A percentile compares a stretch with the other conserved stretches of the same genome.
phyloP scores from a whole-genome alignment of 2,329 filamentous ascomycete genomes.

The Botrytis pseudocinerea region DNA sequence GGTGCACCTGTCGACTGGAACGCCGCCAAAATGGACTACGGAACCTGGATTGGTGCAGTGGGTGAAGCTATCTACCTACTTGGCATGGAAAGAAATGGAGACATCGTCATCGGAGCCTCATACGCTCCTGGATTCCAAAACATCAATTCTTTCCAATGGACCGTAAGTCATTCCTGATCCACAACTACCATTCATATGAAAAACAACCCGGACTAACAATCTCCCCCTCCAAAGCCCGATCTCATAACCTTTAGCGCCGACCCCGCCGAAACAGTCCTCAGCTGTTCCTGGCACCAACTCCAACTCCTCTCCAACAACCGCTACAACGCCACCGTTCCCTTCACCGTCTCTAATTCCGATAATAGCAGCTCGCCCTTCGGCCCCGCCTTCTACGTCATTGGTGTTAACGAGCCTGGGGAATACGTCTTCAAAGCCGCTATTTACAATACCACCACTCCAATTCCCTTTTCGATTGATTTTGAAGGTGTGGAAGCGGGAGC shows the following conservation, averaged over 20 bases:
- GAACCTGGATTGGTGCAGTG: constrained; percentile 36
- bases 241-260: constrained; percentile 42
- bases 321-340: constrained; percentile 19
- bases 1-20: constrained; percentile 20
- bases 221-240: constrained; percentile 30
- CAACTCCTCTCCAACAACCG: constrained; percentile 22
- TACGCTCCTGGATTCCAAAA: constrained; percentile 40
- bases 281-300: constrained; percentile 40
- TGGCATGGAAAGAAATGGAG: constrained; percentile 35
- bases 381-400: constrained; percentile 23
- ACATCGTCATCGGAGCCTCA: constrained; percentile 32
- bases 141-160: constrained; percentile 36
- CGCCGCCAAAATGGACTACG: constrained; percentile 25
- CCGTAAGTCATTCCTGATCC: constrained; percentile 29
- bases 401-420: not conserved
- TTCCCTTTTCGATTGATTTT: constrained; percentile 22
- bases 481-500: constrained; percentile 13
- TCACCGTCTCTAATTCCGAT: constrained; percentile 4
- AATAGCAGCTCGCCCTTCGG: constrained; percentile 11
- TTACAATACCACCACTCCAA: constrained; percentile 20
- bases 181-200: not conserved
- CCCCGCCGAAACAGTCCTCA: constrained; percentile 50
- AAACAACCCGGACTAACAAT: not conserved
- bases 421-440: constrained; percentile 24
- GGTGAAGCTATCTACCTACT: constrained; percentile 36